Conservation (phyloP, 352 stramenopile genomes). For the Phytophthora fragariaefolia region DNA sequence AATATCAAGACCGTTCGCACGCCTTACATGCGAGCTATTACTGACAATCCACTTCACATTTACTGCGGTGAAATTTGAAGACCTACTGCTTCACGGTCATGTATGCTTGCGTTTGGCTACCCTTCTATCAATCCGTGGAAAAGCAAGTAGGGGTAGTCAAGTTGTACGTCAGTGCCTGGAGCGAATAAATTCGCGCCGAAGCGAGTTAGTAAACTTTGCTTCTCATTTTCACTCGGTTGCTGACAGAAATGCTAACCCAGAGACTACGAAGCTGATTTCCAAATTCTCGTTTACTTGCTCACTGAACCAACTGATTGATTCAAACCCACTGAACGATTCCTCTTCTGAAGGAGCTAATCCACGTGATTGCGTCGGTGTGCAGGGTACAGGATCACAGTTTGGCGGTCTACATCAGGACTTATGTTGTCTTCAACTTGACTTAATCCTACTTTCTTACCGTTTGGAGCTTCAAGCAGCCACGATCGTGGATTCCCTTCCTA, state of each 20-base stretch:
- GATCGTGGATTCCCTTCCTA: constrained; percentile 36
- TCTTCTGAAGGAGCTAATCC: constrained; percentile 11
- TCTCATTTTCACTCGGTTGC: constrained; percentile 43
- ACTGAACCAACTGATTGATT: constrained; percentile 17
- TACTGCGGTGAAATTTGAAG: constrained; percentile 51
- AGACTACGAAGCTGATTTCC: constrained; percentile 10
- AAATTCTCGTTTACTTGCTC: constrained; percentile 49
- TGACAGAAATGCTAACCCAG: background rate
- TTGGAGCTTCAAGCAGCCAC: constrained; percentile 58
- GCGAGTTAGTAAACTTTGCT: constrained; percentile 37
- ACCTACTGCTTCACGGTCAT: constrained; percentile 56
- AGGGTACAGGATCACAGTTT: constrained; percentile 63
- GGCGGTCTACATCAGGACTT: constrained; percentile 60
- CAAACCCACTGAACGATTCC: constrained; percentile 3
- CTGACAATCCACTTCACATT: constrained; percentile 53
- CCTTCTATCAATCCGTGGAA: constrained; percentile 39
- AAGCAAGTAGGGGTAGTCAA: constrained; percentile 43
- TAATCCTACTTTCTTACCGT: constrained; percentile 58
- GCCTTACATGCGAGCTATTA: constrained; percentile 40
- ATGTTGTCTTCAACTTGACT: constrained; percentile 62
- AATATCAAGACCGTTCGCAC: constrained; percentile 26
- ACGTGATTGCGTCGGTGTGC: constrained; percentile 50
- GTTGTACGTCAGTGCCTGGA: constrained; percentile 44
- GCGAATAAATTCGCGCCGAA: constrained; percentile 46
- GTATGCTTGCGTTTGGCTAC: constrained; percentile 49